Evolutionary conservation across 2,329 filamentous ascomycete genomes (phyloP).

Genomic region (Aspergillus costaricaensis): DNA sequence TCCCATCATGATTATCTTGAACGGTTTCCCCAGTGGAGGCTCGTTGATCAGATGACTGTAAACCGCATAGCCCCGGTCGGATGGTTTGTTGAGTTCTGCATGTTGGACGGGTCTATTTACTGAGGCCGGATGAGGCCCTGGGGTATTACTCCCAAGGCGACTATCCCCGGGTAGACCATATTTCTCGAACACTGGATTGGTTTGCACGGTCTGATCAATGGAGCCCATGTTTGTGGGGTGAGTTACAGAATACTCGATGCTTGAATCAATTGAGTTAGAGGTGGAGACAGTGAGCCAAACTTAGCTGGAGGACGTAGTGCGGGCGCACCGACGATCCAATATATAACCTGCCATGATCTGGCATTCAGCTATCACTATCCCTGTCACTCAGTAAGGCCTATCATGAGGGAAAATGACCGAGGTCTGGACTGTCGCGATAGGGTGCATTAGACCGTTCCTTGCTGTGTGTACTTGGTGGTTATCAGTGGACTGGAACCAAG

Average conservation of each 20-base stretch:
- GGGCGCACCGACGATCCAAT: not conserved
- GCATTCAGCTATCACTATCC: not conserved
- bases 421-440: not conserved
- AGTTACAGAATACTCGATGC: too few species aligned
- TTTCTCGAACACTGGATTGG: constrained; percentile 8
- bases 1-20: constrained; percentile 39
- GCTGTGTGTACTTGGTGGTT: not conserved
- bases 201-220: not conserved
- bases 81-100: constrained; percentile 7
- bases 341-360: not conserved
- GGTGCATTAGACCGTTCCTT: not conserved
- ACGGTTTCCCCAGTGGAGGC: constrained; percentile 9
- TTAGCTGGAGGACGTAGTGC: too few species aligned
- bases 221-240: not conserved
- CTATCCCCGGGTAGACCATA: not conserved
- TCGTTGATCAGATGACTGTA: constrained; percentile 10
- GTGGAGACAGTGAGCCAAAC: too few species aligned
- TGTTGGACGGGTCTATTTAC: constrained; percentile 4
- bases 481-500: not conserved
- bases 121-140: constrained; percentile 9
- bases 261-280: too few species aligned
- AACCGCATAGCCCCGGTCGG: constrained; percentile 7
- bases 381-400: not conserved
- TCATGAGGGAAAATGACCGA: not conserved
- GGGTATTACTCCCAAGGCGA: constrained; percentile 8